phyloP scores from a whole-genome alignment of 768 basidiomycete species.

The Lepiota subincarnata region DNA sequence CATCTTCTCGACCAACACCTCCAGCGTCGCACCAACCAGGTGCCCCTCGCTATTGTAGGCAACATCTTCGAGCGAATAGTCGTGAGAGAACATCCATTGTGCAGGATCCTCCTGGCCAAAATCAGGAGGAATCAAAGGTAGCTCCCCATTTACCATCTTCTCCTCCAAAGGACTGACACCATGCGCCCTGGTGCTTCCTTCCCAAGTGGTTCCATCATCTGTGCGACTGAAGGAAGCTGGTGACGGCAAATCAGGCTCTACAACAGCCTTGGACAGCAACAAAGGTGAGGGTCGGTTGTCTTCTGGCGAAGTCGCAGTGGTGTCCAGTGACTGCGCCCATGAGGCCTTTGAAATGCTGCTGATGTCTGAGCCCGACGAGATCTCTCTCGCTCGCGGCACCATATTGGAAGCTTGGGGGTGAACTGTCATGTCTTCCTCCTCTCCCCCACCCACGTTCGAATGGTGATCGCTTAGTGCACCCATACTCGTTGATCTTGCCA shows the following conservation, averaged over 20 bases:
- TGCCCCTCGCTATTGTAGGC: constrained; percentile 87
- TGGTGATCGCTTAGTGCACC: constrained; percentile 32
- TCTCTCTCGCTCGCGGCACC: constrained; percentile 28
- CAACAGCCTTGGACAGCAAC: constrained; percentile 23
- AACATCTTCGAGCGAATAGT: constrained; percentile 81
- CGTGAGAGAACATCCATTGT: constrained; percentile 61
- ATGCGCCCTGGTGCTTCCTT: constrained; percentile 39
- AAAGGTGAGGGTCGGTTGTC: constrained; percentile 33
- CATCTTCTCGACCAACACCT: constrained; percentile 93
- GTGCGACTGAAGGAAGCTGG: constrained; percentile 47
- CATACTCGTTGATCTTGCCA: constrained; percentile 27
- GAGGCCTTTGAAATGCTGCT: constrained; percentile 47
- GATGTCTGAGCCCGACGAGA: constrained; percentile 48
- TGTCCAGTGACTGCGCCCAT: constrained; percentile 43
- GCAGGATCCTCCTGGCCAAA: constrained; percentile 41
- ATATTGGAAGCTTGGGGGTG: constrained; percentile 40
- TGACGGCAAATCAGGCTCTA: constrained; percentile 45
- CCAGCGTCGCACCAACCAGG: constrained; percentile 86
- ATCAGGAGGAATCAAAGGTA: constrained; percentile 45
- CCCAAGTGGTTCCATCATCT: constrained; percentile 58
- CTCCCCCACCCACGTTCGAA: constrained; percentile 15
- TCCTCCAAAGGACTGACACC: constrained; percentile 40
- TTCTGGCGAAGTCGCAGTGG: constrained; percentile 46
- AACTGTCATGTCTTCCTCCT: constrained; percentile 62
- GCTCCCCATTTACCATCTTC: constrained; percentile 49